Percentiles rank a stretch among this genome's conserved stretches.
These are phyloP conservation scores for Phaffomyces opuntiae DNA, from an alignment of 805 yeast genomes.

Conservation along the genomic window DNA sequence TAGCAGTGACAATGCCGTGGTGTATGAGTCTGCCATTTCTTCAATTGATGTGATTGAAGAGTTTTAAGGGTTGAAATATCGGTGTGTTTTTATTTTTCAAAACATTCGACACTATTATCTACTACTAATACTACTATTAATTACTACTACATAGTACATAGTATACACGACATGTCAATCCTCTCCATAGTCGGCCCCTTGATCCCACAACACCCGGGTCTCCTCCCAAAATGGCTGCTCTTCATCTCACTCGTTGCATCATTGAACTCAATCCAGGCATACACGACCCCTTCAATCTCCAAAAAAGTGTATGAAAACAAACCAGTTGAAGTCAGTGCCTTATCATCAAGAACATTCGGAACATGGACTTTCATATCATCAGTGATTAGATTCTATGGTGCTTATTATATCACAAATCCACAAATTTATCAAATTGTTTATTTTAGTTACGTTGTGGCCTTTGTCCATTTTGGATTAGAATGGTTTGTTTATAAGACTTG, in stretches of 20 bases:
- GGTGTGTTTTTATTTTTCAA: not conserved
- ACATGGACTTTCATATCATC: slow-evolving; percentile 94
- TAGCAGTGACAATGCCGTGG: slow-evolving; percentile 72
- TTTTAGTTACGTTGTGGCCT: slow-evolving; percentile 77
- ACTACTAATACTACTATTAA: too few relatives aligned
- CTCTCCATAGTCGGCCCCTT: slow-evolving; percentile 28
- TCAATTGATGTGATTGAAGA: not conserved
- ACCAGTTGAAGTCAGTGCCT: slow-evolving; percentile 52
- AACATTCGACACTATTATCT: too few relatives aligned
- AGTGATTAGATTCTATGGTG: slow-evolving; percentile 79
- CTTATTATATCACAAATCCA: slow-evolving; percentile 62
- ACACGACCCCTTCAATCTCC: slow-evolving; percentile 68
- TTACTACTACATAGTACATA: too few relatives aligned
- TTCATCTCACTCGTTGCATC: slow-evolving; percentile 85
- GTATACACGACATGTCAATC: slow-evolving; percentile 21
- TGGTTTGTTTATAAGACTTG: slow-evolving; percentile 77
- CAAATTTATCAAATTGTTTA: slow-evolving; percentile 74
- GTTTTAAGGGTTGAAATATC: not conserved
- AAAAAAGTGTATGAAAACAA: slow-evolving; percentile 67
- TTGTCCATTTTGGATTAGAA: slow-evolving; percentile 75
- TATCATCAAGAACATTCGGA: slow-evolving; percentile 96
- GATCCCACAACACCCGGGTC: slow-evolving; percentile 42
- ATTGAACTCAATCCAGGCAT: slow-evolving; percentile 86
- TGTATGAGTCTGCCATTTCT: slow-evolving; percentile 40
- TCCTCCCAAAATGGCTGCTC: slow-evolving; percentile 70